A percentile compares a stretch with the other conserved stretches of the same genome.
These are phyloP conservation scores for Hamamelis virginiana DNA, from an alignment of 164 flowering plant genomes.

Conservation along the genomic window DNA sequence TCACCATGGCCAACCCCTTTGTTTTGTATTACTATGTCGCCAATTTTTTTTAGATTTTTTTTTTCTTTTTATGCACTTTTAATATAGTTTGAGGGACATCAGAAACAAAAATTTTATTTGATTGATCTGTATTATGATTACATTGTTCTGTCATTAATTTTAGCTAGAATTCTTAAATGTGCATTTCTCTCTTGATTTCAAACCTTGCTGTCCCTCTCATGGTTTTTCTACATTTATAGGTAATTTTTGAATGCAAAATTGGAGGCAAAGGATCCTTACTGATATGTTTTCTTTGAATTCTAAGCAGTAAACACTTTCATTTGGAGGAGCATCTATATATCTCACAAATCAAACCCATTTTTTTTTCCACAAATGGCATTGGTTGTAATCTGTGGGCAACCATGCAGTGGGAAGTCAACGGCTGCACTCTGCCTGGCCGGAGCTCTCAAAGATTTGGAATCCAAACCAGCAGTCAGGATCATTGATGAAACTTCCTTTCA, in stretches of 20 bases:
- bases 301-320: constrained; percentile 2
- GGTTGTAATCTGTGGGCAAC: constrained; percentile 98
- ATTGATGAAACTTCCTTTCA: constrained; percentile 69
- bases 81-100: too few species aligned
- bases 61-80: too few species aligned
- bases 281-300: not conserved
- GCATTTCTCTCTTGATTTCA: not conserved
- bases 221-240: not conserved
- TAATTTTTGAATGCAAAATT: not conserved
- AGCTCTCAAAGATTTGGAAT: constrained; percentile 51
- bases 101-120: too few species aligned
- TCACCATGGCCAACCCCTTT: too few species aligned
- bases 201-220: not conserved
- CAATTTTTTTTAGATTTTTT: too few species aligned
- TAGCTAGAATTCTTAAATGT: not conserved
- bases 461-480: constrained; percentile 41
- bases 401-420: constrained; percentile 93
- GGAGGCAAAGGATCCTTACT: not conserved
- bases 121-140: not conserved
- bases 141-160: not conserved
- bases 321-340: not conserved
- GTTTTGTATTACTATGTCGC: too few species aligned
- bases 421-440: constrained; percentile 66
- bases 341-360: not conserved
- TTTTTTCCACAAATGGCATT: constrained; percentile 58